These are phyloP conservation scores for Cladophialophora psammophila DNA, from an alignment of 2,329 filamentous ascomycete genomes.

Conservation along the genomic window DNA sequence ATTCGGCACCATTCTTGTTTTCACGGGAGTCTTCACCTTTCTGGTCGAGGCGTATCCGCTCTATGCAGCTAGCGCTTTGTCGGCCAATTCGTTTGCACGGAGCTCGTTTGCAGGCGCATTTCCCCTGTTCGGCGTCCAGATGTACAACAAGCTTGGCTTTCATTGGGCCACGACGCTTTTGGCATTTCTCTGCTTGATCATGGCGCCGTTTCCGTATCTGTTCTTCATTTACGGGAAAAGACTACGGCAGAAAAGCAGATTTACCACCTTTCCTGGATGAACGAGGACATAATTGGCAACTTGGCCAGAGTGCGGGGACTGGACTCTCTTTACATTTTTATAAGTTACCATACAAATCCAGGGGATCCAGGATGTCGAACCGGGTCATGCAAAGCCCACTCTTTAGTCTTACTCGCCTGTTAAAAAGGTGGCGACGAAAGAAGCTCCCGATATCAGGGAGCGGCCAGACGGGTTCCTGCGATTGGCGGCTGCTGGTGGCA, in stretches of 20 bases:
- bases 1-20: conserved; percentile 76
- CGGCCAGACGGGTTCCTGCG: neutral
- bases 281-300: neutral
- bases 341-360: conserved; percentile 1
- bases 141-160: conserved; percentile 50
- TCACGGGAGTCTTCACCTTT: conserved; percentile 87
- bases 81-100: conserved; percentile 81
- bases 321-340: neutral
- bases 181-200: conserved; percentile 49
- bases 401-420: neutral
- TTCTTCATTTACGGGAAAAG: conserved; percentile 58
- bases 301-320: neutral
- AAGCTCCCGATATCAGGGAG: neutral
- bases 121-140: conserved; percentile 42
- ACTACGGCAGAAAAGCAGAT: conserved; percentile 56
- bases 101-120: conserved; percentile 81
- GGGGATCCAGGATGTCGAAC: neutral
- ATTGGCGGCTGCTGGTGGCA: neutral
- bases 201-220: conserved; percentile 59
- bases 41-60: conserved; percentile 68
- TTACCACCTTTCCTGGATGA: conserved; percentile 34
- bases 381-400: neutral
- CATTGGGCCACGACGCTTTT: conserved; percentile 51
- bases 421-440: neutral
- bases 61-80: conserved; percentile 68